Base-by-base conservation (phyloP, 805 yeast genomes). In the Komagataella phaffii region DNA sequence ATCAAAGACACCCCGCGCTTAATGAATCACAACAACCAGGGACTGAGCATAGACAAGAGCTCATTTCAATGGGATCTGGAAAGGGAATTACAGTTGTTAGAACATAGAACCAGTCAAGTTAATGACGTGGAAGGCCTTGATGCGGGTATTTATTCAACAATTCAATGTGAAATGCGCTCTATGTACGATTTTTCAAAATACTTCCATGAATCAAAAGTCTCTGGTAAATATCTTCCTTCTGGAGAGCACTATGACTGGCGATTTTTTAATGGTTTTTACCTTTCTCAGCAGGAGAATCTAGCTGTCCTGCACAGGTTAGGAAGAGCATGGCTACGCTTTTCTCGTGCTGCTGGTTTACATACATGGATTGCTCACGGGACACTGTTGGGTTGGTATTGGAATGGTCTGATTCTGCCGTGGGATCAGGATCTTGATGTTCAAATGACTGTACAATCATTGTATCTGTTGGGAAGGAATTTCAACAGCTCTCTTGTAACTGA, bases 331-430 rank as follows among this genome's bases (percentile, higher is more conserved):
- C 67, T 79, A 44, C 65, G 74, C 48, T 78, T 80, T 54, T 59
- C 78, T 23, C 61, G 66, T 36, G 64, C 72, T 3, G 63, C 70
- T 48, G 79, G 78, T 1, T 55, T 79, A 7, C 63, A 69, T 7
- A 71, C 84, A 3, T 81, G 84, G 86, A 67, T 81, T 6, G 84
- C 84, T 1, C 86, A 81, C 60, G 88, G 88, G 1, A 67, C 84
- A 1, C 66, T 81, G 55, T 68, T 80, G 45, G 79, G 83, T 8
- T 80, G 85, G 77, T 68, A 77, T 56, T 79, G 85, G 76, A 79
- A 80, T 59, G 86, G 87, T 0, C 56, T 76, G 51, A 65, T 70
- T 6, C 72, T 82, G 61, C 84, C 85, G 1, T 82, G 86, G 85
- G 88, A 82, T 60, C 70, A 72, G 52, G 88, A 82, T 61, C 65